phyloP scores from a whole-genome alignment of 345 rosid genomes.

The Salix caprea region DNA sequence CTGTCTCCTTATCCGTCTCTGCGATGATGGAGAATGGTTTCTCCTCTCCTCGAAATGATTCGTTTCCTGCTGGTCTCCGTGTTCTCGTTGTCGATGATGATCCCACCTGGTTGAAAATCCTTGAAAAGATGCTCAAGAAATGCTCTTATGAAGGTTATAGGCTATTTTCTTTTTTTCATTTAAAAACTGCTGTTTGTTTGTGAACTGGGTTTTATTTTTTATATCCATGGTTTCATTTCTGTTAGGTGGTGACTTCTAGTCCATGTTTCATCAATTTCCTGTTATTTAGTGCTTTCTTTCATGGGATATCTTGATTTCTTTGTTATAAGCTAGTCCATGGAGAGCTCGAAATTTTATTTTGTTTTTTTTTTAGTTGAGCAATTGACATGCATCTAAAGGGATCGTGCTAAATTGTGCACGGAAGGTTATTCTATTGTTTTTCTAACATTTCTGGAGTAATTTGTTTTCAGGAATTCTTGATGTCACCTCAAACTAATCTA shows the following conservation, averaged over 20 bases:
- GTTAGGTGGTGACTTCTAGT: background rate
- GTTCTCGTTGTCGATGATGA: slow-evolving; percentile 98
- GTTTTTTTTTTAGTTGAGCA: background rate
- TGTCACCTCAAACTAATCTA: background rate
- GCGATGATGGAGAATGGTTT: slow-evolving; percentile 58
- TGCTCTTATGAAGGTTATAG: slow-evolving; percentile 77
- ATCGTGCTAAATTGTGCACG: background rate
- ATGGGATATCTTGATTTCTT: background rate
- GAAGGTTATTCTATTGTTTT: slow-evolving; percentile 6
- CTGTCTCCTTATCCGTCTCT: background rate
- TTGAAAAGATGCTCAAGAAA: slow-evolving; percentile 96
- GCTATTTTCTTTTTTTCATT: background rate
- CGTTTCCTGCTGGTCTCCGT: slow-evolving; percentile 79
- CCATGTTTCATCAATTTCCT: background rate
- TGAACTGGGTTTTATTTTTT: background rate
- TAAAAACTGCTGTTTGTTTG: slow-evolving; percentile 2
- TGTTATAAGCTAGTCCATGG: background rate
- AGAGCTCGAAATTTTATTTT: background rate
- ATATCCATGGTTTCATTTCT: background rate
- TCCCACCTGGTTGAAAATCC: slow-evolving; percentile 92
- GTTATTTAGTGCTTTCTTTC: background rate
- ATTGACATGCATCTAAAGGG: background rate
- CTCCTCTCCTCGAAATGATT: slow-evolving; percentile 54
- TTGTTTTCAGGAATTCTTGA: background rate
- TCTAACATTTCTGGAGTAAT: background rate